Evolutionary conservation across 1,284 basidiomycete genomes (phyloP).

Genomic region (Apiotrichum mycotoxinovorans): DNA sequence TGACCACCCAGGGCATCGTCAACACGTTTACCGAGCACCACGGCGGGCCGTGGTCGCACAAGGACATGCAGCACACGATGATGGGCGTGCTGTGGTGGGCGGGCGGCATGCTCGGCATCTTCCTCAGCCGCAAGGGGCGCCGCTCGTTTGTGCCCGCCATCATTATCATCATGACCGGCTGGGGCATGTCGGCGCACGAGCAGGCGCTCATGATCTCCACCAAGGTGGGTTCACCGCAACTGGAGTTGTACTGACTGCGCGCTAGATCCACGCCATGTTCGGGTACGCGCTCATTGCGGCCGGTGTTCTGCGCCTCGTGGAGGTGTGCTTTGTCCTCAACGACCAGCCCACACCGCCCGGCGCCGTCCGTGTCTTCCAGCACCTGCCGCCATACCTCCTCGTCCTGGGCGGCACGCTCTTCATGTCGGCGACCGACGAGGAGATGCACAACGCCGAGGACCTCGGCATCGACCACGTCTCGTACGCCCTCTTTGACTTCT

Average conservation of each 20-base stretch:
- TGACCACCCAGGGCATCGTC: constrained; percentile 56
- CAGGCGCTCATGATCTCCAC: constrained; percentile 81
- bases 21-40: constrained; percentile 94
- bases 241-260: background rate
- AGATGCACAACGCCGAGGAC: constrained; percentile 63
- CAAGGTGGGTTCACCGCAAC: constrained; percentile 57
- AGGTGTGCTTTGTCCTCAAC: constrained; percentile 70
- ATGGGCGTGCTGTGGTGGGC: constrained; percentile 76
- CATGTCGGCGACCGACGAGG: constrained; percentile 89
- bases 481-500: constrained; percentile 63
- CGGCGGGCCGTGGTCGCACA: constrained; percentile 75
- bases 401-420: constrained; percentile 64
- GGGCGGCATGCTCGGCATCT: constrained; percentile 83
- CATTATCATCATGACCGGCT: constrained; percentile 85
- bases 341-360: constrained; percentile 45
- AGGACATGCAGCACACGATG: constrained; percentile 89
- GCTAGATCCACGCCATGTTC: constrained; percentile 74
- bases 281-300: constrained; percentile 83
- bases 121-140: constrained; percentile 76
- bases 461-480: constrained; percentile 82
- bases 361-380: constrained; percentile 64
- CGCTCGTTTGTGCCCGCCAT: constrained; percentile 77
- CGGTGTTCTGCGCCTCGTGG: constrained; percentile 74
- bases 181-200: constrained; percentile 89
- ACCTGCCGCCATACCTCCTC: constrained; percentile 76